A percentile compares a stretch with the other conserved stretches of the same genome.
These are phyloP conservation scores for Obba rivulosa DNA, from an alignment of 768 basidiomycete genomes.

Conservation along the genomic window DNA sequence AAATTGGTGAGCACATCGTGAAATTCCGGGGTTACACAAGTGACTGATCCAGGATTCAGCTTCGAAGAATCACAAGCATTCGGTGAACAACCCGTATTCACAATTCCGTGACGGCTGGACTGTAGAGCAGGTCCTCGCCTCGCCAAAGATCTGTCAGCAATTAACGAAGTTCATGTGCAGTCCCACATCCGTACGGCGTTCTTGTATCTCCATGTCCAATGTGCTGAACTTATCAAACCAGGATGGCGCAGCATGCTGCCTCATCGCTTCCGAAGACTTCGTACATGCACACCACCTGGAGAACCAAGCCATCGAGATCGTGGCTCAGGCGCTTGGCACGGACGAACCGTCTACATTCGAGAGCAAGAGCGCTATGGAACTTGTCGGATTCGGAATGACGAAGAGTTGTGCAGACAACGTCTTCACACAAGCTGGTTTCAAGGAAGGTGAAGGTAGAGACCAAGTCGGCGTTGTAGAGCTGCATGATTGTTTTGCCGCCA, in stretches of 20 bases:
- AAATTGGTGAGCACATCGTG: slow-evolving; percentile 52
- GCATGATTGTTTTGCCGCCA: slow-evolving; percentile 82
- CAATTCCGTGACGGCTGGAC: slow-evolving; percentile 81
- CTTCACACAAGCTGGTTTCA: slow-evolving; percentile 67
- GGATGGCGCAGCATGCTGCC: slow-evolving; percentile 74
- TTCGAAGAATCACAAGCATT: slow-evolving; percentile 81
- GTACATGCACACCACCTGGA: slow-evolving; percentile 67
- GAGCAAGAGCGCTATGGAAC: slow-evolving; percentile 66
- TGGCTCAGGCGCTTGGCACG: slow-evolving; percentile 58
- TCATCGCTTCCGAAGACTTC: slow-evolving; percentile 76
- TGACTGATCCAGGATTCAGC: slow-evolving; percentile 33
- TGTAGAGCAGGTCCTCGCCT: slow-evolving; percentile 59
- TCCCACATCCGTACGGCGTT: slow-evolving; percentile 61
- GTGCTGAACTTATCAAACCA: slow-evolving; percentile 16
- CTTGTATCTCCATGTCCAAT: neutral
- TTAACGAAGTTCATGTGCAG: slow-evolving; percentile 85
- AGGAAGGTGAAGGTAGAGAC: slow-evolving; percentile 54
- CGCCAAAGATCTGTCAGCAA: slow-evolving; percentile 65
- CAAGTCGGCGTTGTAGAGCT: slow-evolving; percentile 82
- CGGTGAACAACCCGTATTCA: slow-evolving; percentile 77
- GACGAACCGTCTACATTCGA: slow-evolving; percentile 65
- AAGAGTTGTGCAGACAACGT: slow-evolving; percentile 62
- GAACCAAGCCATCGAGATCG: slow-evolving; percentile 85
- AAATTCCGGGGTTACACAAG: neutral
- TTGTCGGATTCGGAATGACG: slow-evolving; percentile 78